These are phyloP conservation scores for Colletotrichum lentis DNA, from an alignment of 2,329 filamentous ascomycete genomes.

Conservation along the genomic window DNA sequence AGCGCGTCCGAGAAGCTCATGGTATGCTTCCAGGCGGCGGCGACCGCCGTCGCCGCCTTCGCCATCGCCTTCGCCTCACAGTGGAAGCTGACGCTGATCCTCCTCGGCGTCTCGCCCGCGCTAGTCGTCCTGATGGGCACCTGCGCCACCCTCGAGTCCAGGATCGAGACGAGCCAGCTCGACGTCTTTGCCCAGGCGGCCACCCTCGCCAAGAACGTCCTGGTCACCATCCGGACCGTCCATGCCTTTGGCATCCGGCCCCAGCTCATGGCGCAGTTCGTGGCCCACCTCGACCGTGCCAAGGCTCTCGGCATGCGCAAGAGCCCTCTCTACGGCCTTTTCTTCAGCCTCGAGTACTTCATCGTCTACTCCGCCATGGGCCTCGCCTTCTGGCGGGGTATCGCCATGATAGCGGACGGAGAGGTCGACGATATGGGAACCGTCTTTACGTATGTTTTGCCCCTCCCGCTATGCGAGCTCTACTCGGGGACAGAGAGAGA, in stretches of 20 bases:
- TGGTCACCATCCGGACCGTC: slow-evolving; percentile 29
- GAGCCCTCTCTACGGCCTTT: slow-evolving; percentile 41
- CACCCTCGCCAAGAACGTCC: slow-evolving; percentile 42
- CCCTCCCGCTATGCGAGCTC: too few species aligned
- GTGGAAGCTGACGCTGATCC: slow-evolving; percentile 55
- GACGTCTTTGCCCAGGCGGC: slow-evolving; percentile 42
- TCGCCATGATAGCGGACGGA: slow-evolving; percentile 49
- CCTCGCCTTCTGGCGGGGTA: slow-evolving; percentile 41
- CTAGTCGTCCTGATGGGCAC: slow-evolving; percentile 36
- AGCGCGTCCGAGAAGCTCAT: slow-evolving; percentile 53
- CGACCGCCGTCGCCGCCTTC: slow-evolving; percentile 51
- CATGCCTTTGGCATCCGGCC: slow-evolving; percentile 33
- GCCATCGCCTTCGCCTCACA: slow-evolving; percentile 51
- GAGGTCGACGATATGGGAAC: slow-evolving; percentile 27
- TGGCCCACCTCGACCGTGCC: not conserved
- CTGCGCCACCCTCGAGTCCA: slow-evolving; percentile 41
- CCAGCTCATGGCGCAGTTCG: slow-evolving; percentile 31
- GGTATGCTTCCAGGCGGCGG: slow-evolving; percentile 49
- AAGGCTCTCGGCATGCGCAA: slow-evolving; percentile 46
- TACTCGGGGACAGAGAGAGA: too few species aligned
- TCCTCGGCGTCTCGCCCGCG: slow-evolving; percentile 6
- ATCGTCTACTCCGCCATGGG: slow-evolving; percentile 38
- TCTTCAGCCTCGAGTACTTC: slow-evolving; percentile 55
- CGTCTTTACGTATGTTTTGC: slow-evolving; percentile 34
- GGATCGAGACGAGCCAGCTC: slow-evolving; percentile 42